Evolutionary conservation across 768 basidiomycete genomes (phyloP).

Genomic region (Russula olivacea): DNA sequence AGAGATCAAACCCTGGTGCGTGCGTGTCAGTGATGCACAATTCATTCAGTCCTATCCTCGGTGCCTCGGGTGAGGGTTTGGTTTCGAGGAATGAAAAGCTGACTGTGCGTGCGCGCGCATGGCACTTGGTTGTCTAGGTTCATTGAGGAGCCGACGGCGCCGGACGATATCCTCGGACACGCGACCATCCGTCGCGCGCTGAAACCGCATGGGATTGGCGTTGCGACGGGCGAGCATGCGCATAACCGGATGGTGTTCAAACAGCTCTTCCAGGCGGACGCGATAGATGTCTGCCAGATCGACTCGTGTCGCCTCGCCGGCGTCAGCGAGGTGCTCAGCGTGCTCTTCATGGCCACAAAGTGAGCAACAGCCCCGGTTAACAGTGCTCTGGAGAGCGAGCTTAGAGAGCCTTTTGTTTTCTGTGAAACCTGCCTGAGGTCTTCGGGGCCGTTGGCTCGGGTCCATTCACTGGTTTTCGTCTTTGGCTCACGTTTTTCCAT

Average conservation of each 20-base stretch:
- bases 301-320: constrained; percentile 92
- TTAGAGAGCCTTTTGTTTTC: background rate
- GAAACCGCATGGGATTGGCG: constrained; percentile 75
- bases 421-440: background rate
- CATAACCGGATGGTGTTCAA: constrained; percentile 97
- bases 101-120: constrained; percentile 18
- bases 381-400: background rate
- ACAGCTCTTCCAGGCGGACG: constrained; percentile 83
- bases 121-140: constrained; percentile 45
- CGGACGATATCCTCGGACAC: constrained; percentile 85
- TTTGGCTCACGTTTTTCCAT: background rate
- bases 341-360: constrained; percentile 89
- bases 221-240: constrained; percentile 92
- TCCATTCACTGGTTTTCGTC: background rate
- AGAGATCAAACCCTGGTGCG: constrained; percentile 79
- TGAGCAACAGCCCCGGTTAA: constrained; percentile 25
- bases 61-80: constrained; percentile 30
- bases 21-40: constrained; percentile 20
- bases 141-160: constrained; percentile 91
- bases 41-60: constrained; percentile 30
- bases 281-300: constrained; percentile 93
- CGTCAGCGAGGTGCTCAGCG: constrained; percentile 87
- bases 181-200: constrained; percentile 73
- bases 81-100: background rate
- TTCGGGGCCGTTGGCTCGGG: background rate